Conservation (phyloP, 129 eudicot species). For the Flaveria ramosissima region DNA sequence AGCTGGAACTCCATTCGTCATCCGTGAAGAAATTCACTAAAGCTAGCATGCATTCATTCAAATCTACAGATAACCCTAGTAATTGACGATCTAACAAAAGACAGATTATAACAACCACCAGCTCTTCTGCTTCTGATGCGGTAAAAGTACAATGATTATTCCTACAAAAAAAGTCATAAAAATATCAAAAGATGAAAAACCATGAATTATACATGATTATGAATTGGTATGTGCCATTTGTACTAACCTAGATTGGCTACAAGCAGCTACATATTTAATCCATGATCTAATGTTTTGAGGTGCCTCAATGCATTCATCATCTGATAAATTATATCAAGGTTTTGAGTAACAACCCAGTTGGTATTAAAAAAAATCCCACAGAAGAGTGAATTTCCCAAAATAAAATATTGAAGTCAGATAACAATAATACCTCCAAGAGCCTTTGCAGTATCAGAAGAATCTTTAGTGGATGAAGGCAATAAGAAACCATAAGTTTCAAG, state of each 20-base stretch:
- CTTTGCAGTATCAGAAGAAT: conserved; percentile 41
- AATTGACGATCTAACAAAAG: conserved; percentile 69
- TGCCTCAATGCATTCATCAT: conserved; percentile 48
- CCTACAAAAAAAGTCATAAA: conserved; percentile 48
- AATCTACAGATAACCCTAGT: conserved; percentile 52
- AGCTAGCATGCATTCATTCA: conserved; percentile 59
- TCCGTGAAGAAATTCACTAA: conserved; percentile 57
- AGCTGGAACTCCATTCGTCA: conserved; percentile 68
- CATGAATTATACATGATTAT: neutral
- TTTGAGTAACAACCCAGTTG: conserved; percentile 17
- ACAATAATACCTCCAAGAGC: conserved; percentile 47
- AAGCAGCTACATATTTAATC: conserved; percentile 65
- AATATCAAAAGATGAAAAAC: conserved; percentile 6
- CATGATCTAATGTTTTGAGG: conserved; percentile 78
- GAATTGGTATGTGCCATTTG: conserved; percentile 3
- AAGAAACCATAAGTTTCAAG: conserved; percentile 66
- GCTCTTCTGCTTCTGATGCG: conserved; percentile 67
- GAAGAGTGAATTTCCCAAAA: neutral
- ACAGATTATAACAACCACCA: conserved; percentile 43
- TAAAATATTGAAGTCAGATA: neutral
- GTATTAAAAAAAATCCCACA: neutral
- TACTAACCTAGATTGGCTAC: conserved; percentile 68
- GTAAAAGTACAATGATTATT: conserved; percentile 44
- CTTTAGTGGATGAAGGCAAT: conserved; percentile 34
- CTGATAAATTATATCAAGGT: conserved; percentile 34